Evolutionary conservation across 1,139 yeast species (phyloP).

Genomic region (Yamadazyma epiphylla): DNA sequence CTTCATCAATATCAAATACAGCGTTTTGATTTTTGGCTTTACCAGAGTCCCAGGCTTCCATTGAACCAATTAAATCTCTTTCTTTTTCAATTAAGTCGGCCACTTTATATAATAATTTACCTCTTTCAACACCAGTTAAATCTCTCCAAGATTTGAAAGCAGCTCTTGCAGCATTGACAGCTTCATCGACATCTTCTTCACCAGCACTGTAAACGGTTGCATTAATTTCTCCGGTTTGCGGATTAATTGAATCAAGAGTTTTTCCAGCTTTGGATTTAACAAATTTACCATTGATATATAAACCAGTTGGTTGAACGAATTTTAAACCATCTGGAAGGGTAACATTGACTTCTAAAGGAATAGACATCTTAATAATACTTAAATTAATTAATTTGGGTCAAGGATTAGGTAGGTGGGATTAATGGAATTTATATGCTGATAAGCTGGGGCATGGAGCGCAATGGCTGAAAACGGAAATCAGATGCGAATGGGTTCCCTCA

Average conservation of each 20-base stretch:
- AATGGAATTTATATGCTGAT: too few relatives aligned
- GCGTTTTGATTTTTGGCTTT: slow-evolving; percentile 56
- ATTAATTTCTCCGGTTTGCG: slow-evolving; percentile 65
- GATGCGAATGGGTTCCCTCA: too few relatives aligned
- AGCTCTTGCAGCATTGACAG: slow-evolving; percentile 68
- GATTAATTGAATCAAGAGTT: slow-evolving; percentile 59
- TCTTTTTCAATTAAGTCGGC: slow-evolving; percentile 60
- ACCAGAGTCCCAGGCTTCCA: slow-evolving; percentile 83
- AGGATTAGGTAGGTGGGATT: too few relatives aligned
- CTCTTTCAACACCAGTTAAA: slow-evolving; percentile 50
- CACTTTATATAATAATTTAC: slow-evolving; percentile 49
- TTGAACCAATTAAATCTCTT: slow-evolving; percentile 54
- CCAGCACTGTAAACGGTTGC: slow-evolving; percentile 66
- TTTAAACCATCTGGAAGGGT: slow-evolving; percentile 54
- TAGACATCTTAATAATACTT: slow-evolving; percentile 5
- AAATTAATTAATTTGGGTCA: too few relatives aligned
- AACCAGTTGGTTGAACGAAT: slow-evolving; percentile 67
- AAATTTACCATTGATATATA: slow-evolving; percentile 80
- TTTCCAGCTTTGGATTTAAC: slow-evolving; percentile 60
- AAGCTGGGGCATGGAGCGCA: too few relatives aligned
- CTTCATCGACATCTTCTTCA: slow-evolving; percentile 66
- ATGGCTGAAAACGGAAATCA: neutral
- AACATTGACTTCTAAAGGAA: slow-evolving; percentile 40
- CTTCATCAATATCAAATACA: slow-evolving; percentile 55
- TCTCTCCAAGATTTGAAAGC: slow-evolving; percentile 60